Conservation (phyloP, 345 rosid species). For the Acer campestre region DNA sequence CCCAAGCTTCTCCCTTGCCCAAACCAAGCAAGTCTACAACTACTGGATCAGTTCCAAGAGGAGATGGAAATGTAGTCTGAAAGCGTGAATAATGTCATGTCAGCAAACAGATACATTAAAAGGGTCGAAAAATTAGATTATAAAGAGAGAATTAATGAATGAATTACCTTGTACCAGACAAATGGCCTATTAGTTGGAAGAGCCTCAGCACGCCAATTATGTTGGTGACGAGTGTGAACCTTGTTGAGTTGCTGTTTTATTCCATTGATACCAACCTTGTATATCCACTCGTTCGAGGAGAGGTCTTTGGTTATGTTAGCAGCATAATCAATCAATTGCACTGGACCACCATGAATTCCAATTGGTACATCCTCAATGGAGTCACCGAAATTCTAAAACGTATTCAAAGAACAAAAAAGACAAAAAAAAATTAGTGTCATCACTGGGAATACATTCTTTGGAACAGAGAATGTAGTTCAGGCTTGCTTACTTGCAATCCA, state of each 20-base stretch:
- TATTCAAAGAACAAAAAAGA: too few relatives aligned
- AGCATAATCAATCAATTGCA: constrained; percentile 27
- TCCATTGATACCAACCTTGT: constrained; percentile 60
- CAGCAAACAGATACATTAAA: neutral
- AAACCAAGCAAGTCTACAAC: constrained; percentile 66
- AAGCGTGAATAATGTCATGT: neutral
- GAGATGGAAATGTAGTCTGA: constrained; percentile 56
- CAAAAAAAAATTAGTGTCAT: too few relatives aligned
- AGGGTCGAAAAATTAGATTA: too few relatives aligned
- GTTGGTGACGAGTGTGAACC: neutral
- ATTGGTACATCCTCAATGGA: constrained; percentile 9
- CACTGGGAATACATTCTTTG: too few relatives aligned
- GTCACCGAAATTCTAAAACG: constrained; percentile 37
- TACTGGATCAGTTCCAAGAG: constrained; percentile 61
- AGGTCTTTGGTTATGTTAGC: constrained; percentile 17
- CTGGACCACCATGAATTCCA: constrained; percentile 43
- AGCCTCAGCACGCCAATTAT: constrained; percentile 27
- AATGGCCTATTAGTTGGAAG: constrained; percentile 41
- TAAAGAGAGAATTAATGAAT: neutral
- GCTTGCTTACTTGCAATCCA: constrained; percentile 34
- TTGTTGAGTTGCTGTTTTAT: constrained; percentile 26
- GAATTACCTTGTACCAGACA: constrained; percentile 68
- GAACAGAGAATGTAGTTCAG: too few relatives aligned
- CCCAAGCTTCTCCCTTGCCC: constrained; percentile 79
- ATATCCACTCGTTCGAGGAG: constrained; percentile 48